Evolutionary conservation across 2,329 filamentous ascomycete species (phyloP).

Genomic region (Mollisia scopiformis): DNA sequence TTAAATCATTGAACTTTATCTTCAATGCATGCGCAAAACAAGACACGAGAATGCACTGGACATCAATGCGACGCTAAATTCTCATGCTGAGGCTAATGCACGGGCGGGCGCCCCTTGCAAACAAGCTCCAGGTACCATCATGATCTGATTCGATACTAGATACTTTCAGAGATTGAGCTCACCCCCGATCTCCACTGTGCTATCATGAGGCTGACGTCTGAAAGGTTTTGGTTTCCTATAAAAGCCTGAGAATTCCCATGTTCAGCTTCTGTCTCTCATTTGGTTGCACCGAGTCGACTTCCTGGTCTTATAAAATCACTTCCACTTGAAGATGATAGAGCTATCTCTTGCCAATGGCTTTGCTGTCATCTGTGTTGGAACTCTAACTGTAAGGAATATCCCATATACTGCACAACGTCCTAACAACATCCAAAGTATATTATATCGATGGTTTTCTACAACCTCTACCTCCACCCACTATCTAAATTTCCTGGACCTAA

Average conservation of each 20-base stretch:
- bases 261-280: not conserved
- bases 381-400: not conserved
- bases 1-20: too few species aligned
- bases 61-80: not conserved
- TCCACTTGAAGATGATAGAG: not conserved
- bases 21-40: too few species aligned
- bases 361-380: not conserved
- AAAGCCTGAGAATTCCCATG: too few species aligned
- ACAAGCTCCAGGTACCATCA: not conserved
- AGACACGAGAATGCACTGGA: too few species aligned
- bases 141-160: not conserved
- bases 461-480: slow-evolving; percentile 31
- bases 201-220: not conserved
- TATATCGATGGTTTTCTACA: not conserved
- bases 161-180: not conserved
- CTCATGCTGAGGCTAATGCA: not conserved
- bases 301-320: not conserved
- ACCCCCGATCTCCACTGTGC: not conserved
- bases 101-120: not conserved
- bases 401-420: not conserved
- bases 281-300: too few species aligned
- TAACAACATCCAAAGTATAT: not conserved
- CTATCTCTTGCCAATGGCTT: not conserved
- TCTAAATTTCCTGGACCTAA: slow-evolving; percentile 29
- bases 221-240: too few species aligned